These are phyloP conservation scores for Orbilia oligospora DNA, from an alignment of 2,329 filamentous ascomycete genomes.

Conservation along the genomic window DNA sequence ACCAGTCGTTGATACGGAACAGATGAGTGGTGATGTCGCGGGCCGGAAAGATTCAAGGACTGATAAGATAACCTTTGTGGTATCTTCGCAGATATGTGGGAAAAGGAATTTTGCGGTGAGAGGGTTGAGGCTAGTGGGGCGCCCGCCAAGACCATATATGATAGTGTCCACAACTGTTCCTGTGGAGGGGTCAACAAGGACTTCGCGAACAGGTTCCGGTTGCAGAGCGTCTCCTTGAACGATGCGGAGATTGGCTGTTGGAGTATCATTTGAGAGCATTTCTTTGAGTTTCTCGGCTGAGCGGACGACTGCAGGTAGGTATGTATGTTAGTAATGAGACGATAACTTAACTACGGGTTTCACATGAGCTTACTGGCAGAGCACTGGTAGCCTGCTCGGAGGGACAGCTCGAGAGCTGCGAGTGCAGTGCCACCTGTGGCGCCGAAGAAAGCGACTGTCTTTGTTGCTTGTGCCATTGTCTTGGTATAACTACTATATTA, in stretches of 20 bases:
- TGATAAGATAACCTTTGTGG: constrained; percentile 68
- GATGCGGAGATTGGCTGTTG: constrained; percentile 69
- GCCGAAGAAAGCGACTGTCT: constrained; percentile 72
- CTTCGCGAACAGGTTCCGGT: constrained; percentile 66
- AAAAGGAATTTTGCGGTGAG: constrained; percentile 66
- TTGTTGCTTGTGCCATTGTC: constrained; percentile 62
- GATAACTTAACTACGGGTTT: not conserved
- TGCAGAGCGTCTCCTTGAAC: constrained; percentile 71
- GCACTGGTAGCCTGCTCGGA: constrained; percentile 70
- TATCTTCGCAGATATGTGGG: constrained; percentile 70
- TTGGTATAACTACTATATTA: constrained; percentile 12
- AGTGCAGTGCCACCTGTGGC: constrained; percentile 71
- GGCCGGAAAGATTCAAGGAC: constrained; percentile 63
- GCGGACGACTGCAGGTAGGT: constrained; percentile 27
- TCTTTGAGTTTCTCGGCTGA: constrained; percentile 44
- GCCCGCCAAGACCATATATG: constrained; percentile 70
- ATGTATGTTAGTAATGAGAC: not conserved
- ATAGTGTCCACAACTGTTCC: constrained; percentile 69
- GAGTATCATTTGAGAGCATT: constrained; percentile 25
- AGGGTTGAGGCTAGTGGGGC: constrained; percentile 65
- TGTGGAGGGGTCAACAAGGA: constrained; percentile 65
- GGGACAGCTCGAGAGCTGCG: constrained; percentile 69
- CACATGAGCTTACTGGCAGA: constrained; percentile 64
- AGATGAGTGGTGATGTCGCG: constrained; percentile 65
- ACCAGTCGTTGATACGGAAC: constrained; percentile 69